These are phyloP conservation scores for Pisolithus marmoratus DNA, from an alignment of 768 basidiomycete species.

Conservation along the genomic window DNA sequence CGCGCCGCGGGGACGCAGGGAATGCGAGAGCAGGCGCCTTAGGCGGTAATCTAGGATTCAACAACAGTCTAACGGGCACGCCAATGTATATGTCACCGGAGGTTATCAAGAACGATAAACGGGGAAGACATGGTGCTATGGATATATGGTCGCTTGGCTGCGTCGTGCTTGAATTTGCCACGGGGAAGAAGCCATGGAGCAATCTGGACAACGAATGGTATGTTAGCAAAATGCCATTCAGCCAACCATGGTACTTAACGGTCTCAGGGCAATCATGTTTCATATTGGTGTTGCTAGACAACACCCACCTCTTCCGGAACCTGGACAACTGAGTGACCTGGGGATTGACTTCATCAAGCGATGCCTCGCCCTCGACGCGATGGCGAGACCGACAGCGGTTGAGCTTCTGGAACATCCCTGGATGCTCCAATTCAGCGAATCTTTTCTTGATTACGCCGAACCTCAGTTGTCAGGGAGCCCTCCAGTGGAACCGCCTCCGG, in stretches of 20 bases:
- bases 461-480: slow-evolving; percentile 49
- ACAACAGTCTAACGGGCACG: slow-evolving; percentile 90
- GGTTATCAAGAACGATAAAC: slow-evolving; percentile 89
- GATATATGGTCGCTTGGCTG: slow-evolving; percentile 98
- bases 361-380: slow-evolving; percentile 84
- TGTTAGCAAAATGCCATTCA: slow-evolving; percentile 14
- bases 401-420: slow-evolving; percentile 87
- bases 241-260: slow-evolving; percentile 3
- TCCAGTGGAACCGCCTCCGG: slow-evolving; percentile 39
- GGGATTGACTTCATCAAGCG: slow-evolving; percentile 93
- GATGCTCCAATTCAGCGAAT: slow-evolving; percentile 80
- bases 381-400: slow-evolving; percentile 73
- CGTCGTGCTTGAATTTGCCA: slow-evolving; percentile 94
- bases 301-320: slow-evolving; percentile 91
- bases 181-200: slow-evolving; percentile 97
- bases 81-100: slow-evolving; percentile 99
- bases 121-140: slow-evolving; percentile 90
- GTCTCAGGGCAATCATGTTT: slow-evolving; percentile 96
- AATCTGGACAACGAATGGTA: slow-evolving; percentile 99
- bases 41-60: slow-evolving; percentile 43
- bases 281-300: slow-evolving; percentile 96
- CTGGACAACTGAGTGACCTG: slow-evolving; percentile 77
- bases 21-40: slow-evolving; percentile 31
- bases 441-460: slow-evolving; percentile 62
- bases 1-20: slow-evolving; percentile 51